Evolutionary conservation across 148 eudicot species (phyloP).

Genomic region (Euryodendron excelsum): DNA sequence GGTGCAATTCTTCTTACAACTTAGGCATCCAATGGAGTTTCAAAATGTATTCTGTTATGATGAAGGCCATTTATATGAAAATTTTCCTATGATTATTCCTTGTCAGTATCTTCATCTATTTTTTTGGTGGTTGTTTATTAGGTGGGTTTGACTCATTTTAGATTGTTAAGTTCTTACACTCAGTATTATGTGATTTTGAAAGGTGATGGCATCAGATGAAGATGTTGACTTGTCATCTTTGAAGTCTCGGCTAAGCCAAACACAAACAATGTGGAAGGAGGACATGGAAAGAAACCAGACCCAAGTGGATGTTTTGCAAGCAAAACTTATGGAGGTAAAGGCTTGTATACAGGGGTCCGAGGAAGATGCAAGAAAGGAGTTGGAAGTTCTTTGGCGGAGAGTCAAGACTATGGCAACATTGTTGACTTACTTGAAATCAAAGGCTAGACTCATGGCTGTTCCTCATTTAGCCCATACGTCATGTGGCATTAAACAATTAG

Average conservation of each 20-base stretch:
- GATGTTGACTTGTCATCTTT: constrained; percentile 38
- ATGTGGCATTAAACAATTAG: constrained; percentile 74
- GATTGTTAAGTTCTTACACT: background rate
- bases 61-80: background rate
- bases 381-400: constrained; percentile 70
- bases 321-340: constrained; percentile 45
- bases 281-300: constrained; percentile 62
- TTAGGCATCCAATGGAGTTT: background rate
- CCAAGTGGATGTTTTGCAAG: constrained; percentile 57
- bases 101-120: background rate
- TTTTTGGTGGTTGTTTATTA: background rate
- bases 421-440: constrained; percentile 72
- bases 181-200: background rate
- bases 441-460: constrained; percentile 74
- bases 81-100: background rate
- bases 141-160: background rate
- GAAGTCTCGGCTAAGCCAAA: constrained; percentile 38
- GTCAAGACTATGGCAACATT: constrained; percentile 74
- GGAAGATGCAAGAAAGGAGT: constrained; percentile 56
- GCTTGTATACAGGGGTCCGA: constrained; percentile 50
- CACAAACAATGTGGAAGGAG: constrained; percentile 47
- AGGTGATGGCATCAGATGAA: constrained; percentile 63
- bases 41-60: background rate
- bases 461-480: constrained; percentile 77
- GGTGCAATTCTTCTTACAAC: background rate